Evolutionary conservation across 1,284 basidiomycete species (phyloP).

Genomic region (Rhodotorula sp.): DNA sequence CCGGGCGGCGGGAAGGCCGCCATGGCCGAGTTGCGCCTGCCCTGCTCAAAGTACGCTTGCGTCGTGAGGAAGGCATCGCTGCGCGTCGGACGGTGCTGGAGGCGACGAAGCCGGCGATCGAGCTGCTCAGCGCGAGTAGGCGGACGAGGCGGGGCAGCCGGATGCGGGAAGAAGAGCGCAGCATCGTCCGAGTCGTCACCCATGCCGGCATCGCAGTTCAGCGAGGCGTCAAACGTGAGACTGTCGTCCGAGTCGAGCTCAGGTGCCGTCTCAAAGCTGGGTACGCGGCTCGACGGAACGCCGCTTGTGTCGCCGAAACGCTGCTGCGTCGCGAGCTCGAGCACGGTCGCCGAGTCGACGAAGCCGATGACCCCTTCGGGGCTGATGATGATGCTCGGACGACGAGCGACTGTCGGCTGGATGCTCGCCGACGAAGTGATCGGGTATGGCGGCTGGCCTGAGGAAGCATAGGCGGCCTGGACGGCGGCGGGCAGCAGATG

Average conservation of each 20-base stretch:
- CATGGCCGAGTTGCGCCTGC: conserved; percentile 24
- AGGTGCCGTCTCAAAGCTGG: conserved; percentile 2
- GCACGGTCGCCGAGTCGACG: neutral
- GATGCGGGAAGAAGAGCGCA: too few species aligned
- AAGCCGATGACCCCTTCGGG: neutral
- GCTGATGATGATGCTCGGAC: neutral
- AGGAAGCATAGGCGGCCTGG: too few species aligned
- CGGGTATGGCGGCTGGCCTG: too few species aligned
- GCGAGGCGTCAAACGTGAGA: too few species aligned
- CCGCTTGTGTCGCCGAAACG: neutral
- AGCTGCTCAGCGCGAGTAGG: neutral
- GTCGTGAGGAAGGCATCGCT: conserved; percentile 1
- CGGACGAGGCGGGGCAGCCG: neutral
- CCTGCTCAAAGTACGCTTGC: conserved; percentile 3
- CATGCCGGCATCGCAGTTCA: neutral
- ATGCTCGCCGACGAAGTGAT: neutral
- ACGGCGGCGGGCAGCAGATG: too few species aligned
- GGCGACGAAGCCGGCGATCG: neutral
- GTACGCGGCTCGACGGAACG: neutral
- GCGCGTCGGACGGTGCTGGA: neutral
- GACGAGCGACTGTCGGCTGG: neutral
- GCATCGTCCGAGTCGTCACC: neutral
- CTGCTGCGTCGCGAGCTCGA: neutral
- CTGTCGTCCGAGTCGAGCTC: neutral
- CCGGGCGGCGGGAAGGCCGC: conserved; percentile 1